phyloP scores from a whole-genome alignment of 2,329 filamentous ascomycete species.

The Chalaropsis ovoidea region DNA sequence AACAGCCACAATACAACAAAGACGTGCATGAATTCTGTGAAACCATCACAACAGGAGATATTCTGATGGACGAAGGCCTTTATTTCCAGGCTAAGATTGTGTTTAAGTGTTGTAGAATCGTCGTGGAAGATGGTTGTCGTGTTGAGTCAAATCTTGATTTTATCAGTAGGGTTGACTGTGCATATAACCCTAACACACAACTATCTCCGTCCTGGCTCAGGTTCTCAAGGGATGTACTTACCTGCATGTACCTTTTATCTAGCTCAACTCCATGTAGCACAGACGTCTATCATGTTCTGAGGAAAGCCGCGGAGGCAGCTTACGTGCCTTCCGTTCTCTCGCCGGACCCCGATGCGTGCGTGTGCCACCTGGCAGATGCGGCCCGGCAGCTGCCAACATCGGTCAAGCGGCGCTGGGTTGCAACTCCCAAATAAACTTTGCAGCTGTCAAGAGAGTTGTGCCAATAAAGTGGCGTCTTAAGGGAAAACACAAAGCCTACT shows the following conservation, averaged over 20 bases:
- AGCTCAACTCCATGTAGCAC: not conserved
- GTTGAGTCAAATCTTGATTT: too few species aligned
- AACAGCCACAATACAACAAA: not conserved
- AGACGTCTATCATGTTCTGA: not conserved
- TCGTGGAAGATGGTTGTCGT: too few species aligned
- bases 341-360: not conserved
- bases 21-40: not conserved
- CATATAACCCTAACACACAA: not conserved
- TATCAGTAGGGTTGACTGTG: not conserved
- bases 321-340: not conserved
- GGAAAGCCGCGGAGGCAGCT: not conserved
- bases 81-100: too few species aligned
- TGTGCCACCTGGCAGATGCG: not conserved
- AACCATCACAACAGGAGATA: not conserved
- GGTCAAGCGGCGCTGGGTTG: not conserved
- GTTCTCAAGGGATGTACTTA: not conserved
- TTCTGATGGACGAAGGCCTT: too few species aligned
- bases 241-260: not conserved
- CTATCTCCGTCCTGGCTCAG: not conserved
- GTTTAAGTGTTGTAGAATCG: too few species aligned
- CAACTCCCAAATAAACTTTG: too few species aligned
- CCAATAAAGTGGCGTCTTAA: not conserved
- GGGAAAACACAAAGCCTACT: not conserved
- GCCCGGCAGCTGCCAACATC: not conserved
- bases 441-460: not conserved